Conservation (phyloP, 2,329 filamentous ascomycete genomes). For the Alternaria ethzedia region DNA sequence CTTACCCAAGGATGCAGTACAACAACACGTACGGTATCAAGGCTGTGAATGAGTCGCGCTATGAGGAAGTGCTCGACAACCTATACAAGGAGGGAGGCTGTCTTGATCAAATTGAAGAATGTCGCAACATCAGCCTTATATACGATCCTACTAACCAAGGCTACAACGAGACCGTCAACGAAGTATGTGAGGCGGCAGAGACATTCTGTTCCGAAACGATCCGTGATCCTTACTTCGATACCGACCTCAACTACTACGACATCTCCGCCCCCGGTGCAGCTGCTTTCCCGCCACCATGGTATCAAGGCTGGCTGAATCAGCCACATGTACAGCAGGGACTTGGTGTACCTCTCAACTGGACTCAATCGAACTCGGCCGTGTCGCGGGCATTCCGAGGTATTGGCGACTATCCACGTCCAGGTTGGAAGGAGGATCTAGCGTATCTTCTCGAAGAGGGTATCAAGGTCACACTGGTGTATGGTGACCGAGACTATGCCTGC, state of each 20-base stretch:
- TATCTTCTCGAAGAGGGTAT: conserved; percentile 60
- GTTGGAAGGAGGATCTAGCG: conserved; percentile 56
- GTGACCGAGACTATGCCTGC: conserved; percentile 53
- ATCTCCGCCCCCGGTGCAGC: conserved; percentile 59
- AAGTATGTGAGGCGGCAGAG: conserved; percentile 53
- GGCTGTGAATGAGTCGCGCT: conserved; percentile 57
- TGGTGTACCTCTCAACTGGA: conserved; percentile 67
- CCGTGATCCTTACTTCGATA: conserved; percentile 53
- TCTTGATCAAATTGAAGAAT: conserved; percentile 60
- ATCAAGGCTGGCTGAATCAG: conserved; percentile 63
- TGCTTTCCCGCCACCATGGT: conserved; percentile 50
- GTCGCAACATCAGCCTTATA: conserved; percentile 54
- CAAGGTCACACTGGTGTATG: conserved; percentile 42
- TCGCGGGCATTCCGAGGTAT: conserved; percentile 55
- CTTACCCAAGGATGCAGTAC: conserved; percentile 59
- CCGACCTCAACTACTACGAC: conserved; percentile 63
- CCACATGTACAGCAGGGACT: conserved; percentile 60
- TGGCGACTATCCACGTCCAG: conserved; percentile 57
- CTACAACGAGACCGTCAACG: conserved; percentile 47
- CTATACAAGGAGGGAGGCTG: conserved; percentile 59
- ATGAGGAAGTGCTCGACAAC: conserved; percentile 54
- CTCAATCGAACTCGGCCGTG: conserved; percentile 51
- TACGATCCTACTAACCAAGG: conserved; percentile 59
- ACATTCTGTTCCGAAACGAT: conserved; percentile 55
- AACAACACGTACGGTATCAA: conserved; percentile 67